Conservation (phyloP, 1,284 basidiomycete species). For the Leccinum subrobustum region DNA sequence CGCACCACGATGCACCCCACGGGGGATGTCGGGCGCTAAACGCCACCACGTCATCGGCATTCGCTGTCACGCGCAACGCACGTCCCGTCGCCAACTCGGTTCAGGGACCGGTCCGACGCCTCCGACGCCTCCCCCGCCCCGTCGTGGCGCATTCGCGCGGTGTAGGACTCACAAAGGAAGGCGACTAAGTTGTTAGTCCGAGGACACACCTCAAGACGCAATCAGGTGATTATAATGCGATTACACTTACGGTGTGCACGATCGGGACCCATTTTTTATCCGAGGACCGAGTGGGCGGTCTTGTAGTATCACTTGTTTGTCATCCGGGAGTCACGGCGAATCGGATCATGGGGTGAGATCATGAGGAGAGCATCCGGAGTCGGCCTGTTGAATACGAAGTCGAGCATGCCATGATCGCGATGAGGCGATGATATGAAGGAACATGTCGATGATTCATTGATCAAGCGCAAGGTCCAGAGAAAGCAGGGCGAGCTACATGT, state of each 20-base stretch:
- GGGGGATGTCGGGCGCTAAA: background rate
- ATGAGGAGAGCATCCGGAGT: background rate
- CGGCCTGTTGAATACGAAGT: background rate
- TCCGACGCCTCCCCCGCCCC: background rate
- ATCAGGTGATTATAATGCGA: background rate
- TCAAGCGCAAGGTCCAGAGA: background rate
- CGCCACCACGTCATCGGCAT: background rate
- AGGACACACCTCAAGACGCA: background rate
- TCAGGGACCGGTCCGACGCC: background rate
- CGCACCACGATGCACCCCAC: background rate
- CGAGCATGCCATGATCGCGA: background rate
- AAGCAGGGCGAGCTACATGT: slow-evolving; percentile 18
- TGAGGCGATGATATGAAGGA: background rate
- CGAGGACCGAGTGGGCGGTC: background rate
- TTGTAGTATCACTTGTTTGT: background rate
- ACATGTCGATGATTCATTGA: background rate
- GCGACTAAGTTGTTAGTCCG: background rate
- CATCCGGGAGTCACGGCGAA: background rate
- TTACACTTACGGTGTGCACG: background rate
- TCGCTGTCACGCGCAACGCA: background rate
- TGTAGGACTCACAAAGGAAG: background rate
- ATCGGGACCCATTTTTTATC: background rate
- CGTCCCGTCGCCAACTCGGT: background rate
- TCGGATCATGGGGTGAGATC: background rate
- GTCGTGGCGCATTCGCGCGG: background rate